Base-by-base conservation (phyloP, 495 filamentous ascomycete genomes). In the Annulohypoxylon nitens region DNA sequence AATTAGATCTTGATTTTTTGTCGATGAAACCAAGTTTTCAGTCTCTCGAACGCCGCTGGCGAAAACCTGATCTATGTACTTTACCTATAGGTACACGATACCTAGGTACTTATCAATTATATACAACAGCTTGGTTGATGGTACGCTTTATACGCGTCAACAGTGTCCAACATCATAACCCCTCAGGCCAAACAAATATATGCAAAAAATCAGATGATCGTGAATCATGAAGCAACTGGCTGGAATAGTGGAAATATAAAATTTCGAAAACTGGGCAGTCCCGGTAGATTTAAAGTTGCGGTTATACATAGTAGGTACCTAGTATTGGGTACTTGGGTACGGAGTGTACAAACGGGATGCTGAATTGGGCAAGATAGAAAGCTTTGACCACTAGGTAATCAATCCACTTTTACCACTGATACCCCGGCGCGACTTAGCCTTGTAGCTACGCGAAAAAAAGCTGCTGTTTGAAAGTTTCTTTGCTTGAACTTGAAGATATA, bases 391-490 rank as follows among this genome's bases (percentile, higher is more conserved):
- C 16, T 16, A n/a, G n/a, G n/a, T n/a, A 16, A 45, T 4, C 14
- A 3, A 16, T 16, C 41, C 41, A 45, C 41, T 45, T 47, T 47
- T 47, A 47, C 16, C 16, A 20, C 16, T 47, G 4, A 18, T 16
- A 47, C 16, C 43, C 43, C 16, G 43, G 43, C 43, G 43, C 43
- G 43, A 47, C 43, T 47, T 47, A 47, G 43, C 16, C 43, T 47
- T 7, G 43, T 47, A 47, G 43, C 43, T 47, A 18, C 43, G 43
- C 37, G 57, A 41, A 61, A 55, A 55, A 45, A 61, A 43, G 37
- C 57, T 61, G 57, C 36, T 10, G n/a, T 61, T 37, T 55, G 12
- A 16, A 55, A 55, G 26, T 55, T 34, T 34, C 51, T 26, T 55
- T 47, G 8, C 16, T 47, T 47, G n/a, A 20, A 47, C 4, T 20